Conservation (phyloP, 345 rosid species). For the Euclidium syriacum region DNA sequence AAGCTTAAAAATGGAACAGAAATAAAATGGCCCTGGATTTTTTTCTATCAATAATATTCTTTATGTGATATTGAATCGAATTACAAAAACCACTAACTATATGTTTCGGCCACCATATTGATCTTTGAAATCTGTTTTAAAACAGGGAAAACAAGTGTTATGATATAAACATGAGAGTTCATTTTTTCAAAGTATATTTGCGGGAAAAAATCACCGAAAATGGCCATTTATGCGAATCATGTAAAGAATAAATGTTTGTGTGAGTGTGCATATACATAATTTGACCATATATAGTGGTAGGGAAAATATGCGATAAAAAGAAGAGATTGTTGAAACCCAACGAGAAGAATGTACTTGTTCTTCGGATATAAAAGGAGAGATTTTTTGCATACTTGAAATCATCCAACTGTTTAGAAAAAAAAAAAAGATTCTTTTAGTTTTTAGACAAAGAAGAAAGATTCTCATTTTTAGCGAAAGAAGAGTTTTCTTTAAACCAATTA, state of each 20-base stretch:
- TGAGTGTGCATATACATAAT: too few relatives aligned
- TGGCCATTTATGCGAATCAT: neutral
- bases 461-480: neutral
- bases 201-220: too few relatives aligned
- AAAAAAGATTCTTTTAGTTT: neutral
- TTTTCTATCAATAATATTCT: too few relatives aligned
- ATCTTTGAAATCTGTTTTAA: too few relatives aligned
- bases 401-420: neutral
- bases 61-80: too few relatives aligned
- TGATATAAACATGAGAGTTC: too few relatives aligned
- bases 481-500: neutral
- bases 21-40: too few relatives aligned
- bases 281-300: neutral
- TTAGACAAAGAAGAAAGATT: slow-evolving; percentile 6
- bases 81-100: too few relatives aligned
- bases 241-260: neutral
- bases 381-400: neutral
- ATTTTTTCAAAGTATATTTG: too few relatives aligned
- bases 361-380: neutral
- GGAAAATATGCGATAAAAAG: neutral
- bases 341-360: neutral
- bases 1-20: too few relatives aligned
- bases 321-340: neutral
- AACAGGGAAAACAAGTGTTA: too few relatives aligned
- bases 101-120: too few relatives aligned